These are phyloP conservation scores for Wallacemonas sp. DNA, from an alignment of 208 protist genomes.

Conservation along the genomic window DNA sequence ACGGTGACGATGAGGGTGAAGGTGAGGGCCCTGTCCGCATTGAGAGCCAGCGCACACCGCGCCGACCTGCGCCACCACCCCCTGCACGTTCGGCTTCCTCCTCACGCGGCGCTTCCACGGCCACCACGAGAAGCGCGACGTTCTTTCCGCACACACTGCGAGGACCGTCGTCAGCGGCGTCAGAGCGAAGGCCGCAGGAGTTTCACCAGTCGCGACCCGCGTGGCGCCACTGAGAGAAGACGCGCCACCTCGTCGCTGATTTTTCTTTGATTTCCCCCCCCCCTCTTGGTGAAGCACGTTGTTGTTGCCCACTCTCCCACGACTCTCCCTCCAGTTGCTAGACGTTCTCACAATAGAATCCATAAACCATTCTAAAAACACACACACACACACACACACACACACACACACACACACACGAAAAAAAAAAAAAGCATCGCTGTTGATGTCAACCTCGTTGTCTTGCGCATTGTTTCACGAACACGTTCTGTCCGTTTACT, in stretches of 20 bases:
- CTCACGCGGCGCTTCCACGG: not conserved
- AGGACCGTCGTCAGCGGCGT: conserved; percentile 10
- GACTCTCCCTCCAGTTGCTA: too few relatives aligned
- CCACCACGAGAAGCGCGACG: not conserved
- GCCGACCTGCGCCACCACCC: not conserved
- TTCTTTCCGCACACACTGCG: conserved; percentile 4
- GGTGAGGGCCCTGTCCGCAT: not conserved
- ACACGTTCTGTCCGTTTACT: not conserved
- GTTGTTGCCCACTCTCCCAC: too few relatives aligned
- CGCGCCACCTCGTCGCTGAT: too few relatives aligned
- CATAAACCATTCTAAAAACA: too few relatives aligned
- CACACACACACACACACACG: too few relatives aligned
- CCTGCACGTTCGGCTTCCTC: not conserved
- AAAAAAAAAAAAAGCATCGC: too few relatives aligned
- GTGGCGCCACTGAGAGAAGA: conserved; percentile 42
- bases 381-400: too few relatives aligned
- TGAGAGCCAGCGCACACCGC: conserved; percentile 3
- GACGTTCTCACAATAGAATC: too few relatives aligned
- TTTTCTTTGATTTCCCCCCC: too few relatives aligned
- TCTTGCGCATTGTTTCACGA: too few relatives aligned
- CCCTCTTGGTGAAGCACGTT: too few relatives aligned
- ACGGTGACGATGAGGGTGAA: not conserved
- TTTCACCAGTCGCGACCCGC: conserved; percentile 26
- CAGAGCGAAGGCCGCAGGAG: conserved; percentile 32
- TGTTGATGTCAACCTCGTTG: too few relatives aligned